phyloP scores from a whole-genome alignment of 1,284 basidiomycete genomes.

The Cryptococcus wingfieldii region DNA sequence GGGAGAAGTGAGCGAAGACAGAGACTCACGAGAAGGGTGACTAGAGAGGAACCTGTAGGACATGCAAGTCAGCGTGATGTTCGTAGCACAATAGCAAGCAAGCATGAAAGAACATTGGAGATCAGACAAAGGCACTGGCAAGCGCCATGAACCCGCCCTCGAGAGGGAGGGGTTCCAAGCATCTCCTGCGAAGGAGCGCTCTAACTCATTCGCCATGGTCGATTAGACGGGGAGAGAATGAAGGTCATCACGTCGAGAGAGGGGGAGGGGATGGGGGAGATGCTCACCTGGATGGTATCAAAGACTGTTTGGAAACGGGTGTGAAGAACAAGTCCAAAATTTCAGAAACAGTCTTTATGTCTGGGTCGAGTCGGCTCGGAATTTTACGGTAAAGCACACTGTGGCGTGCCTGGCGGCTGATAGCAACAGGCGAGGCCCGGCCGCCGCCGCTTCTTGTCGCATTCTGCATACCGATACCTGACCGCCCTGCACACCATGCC shows the following conservation, averaged over 20 bases:
- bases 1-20: conserved; percentile 2
- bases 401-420: too few relatives aligned
- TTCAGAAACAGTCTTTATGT: too few relatives aligned
- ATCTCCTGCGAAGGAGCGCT: conserved; percentile 48
- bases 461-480: too few relatives aligned
- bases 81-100: not conserved
- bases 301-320: too few relatives aligned
- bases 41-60: not conserved
- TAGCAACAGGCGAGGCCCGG: too few relatives aligned
- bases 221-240: conserved; percentile 52
- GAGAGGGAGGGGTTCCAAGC: conserved; percentile 37
- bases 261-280: not conserved
- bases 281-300: too few relatives aligned
- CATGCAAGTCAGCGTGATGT: not conserved
- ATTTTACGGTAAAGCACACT: too few relatives aligned
- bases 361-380: too few relatives aligned
- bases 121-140: conserved; percentile 53
- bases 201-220: conserved; percentile 52
- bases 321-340: too few relatives aligned
- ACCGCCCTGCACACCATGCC: not conserved
- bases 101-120: conserved; percentile 4
- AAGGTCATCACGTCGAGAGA: conserved; percentile 47
- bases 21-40: not conserved
- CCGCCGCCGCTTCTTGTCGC: too few relatives aligned
- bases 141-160: conserved; percentile 46